Conservation (phyloP, 257 asterid genomes). For the Lantana camara region DNA sequence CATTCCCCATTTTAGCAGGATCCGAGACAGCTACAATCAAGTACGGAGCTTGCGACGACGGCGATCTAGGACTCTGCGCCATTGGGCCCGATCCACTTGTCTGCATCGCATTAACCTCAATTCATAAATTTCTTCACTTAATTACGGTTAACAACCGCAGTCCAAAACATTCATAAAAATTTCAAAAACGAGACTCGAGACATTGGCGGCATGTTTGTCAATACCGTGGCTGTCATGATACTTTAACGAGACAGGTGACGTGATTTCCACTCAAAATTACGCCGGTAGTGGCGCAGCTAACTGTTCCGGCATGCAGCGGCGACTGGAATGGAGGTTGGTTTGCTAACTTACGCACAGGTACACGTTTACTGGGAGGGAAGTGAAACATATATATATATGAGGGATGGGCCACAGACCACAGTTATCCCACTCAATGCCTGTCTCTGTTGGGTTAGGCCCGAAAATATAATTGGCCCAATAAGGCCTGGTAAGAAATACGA, state of each 20-base stretch:
- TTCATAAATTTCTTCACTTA: not conserved
- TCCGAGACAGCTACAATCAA: slow-evolving; percentile 67
- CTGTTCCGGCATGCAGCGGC: slow-evolving; percentile 9
- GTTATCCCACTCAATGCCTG: not conserved
- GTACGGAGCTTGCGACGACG: slow-evolving; percentile 51
- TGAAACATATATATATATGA: not conserved
- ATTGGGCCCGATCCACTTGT: slow-evolving; percentile 55
- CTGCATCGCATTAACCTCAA: slow-evolving; percentile 46
- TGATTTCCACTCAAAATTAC: not conserved
- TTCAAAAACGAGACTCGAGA: not conserved
- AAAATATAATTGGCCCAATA: too few species aligned
- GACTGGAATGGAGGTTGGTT: not conserved
- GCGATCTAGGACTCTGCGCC: slow-evolving; percentile 72
- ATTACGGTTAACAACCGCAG: not conserved
- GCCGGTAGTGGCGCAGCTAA: slow-evolving; percentile 20
- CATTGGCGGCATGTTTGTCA: slow-evolving; percentile 10
- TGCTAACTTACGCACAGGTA: not conserved
- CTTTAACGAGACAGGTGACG: not conserved
- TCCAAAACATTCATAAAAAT: not conserved
- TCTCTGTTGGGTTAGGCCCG: not conserved
- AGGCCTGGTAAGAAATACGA: too few species aligned
- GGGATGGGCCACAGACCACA: not conserved
- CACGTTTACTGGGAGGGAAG: not conserved
- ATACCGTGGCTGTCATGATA: slow-evolving; percentile 43
- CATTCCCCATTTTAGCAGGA: slow-evolving; percentile 88